phyloP scores from a whole-genome alignment of 805 yeast genomes.

The Clavispora carvajalis region DNA sequence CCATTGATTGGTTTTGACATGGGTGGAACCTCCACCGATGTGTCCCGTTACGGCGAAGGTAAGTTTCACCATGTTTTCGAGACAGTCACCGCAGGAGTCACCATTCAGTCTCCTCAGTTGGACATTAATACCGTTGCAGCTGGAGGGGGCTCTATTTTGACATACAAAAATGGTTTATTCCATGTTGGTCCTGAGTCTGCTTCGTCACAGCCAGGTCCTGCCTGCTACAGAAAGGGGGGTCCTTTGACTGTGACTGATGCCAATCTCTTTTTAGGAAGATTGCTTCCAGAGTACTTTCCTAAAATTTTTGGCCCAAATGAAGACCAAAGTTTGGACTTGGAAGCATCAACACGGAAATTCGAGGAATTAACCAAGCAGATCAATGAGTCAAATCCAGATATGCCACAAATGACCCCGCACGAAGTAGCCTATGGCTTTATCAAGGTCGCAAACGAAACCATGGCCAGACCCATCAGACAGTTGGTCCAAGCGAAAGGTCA shows the following conservation, averaged over 20 bases:
- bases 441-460: conserved; percentile 16
- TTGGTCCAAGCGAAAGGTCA: conserved; percentile 17
- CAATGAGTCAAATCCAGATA: conserved; percentile 9
- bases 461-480: conserved; percentile 17
- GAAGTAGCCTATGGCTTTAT: conserved; percentile 16
- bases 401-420: conserved; percentile 12
- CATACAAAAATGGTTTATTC: conserved; percentile 16
- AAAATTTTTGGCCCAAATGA: conserved; percentile 14
- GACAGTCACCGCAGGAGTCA: conserved; percentile 41
- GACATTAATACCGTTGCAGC: conserved; percentile 44
- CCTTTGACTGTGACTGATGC: conserved; percentile 19
- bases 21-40: conserved; percentile 45
- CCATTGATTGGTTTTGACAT: conserved; percentile 51
- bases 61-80: conserved; percentile 38
- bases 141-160: conserved; percentile 38
- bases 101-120: conserved; percentile 41
- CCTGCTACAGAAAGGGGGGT: conserved; percentile 18
- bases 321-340: conserved; percentile 12
- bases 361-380: conserved; percentile 10
- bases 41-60: conserved; percentile 36
- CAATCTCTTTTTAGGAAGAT: conserved; percentile 14
- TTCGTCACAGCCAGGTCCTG: conserved; percentile 17
- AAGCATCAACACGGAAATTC: conserved; percentile 10
- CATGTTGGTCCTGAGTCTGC: conserved; percentile 19
- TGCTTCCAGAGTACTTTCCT: conserved; percentile 17